Evolutionary conservation across 225 moss, liverwort and hornwort genomes (phyloP).

Genomic region (Marchantia polymorpha): DNA sequence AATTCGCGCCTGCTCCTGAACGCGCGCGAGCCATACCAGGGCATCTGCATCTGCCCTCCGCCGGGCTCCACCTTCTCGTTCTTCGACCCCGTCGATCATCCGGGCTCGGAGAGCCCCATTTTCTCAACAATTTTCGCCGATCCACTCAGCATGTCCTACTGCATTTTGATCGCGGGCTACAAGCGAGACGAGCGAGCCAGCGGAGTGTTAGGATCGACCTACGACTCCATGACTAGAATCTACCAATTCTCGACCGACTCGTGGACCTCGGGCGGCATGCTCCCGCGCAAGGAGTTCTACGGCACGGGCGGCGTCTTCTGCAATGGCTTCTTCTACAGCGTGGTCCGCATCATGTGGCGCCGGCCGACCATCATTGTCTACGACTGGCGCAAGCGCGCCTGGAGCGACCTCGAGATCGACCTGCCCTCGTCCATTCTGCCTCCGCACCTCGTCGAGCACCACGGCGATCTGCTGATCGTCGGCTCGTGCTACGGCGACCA

Average conservation of each 20-base stretch:
- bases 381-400: constrained; percentile 4
- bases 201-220: constrained; percentile 30
- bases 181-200: constrained; percentile 41
- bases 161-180: constrained; percentile 41
- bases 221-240: constrained; percentile 17
- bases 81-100: constrained; percentile 24
- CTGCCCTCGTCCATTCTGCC: constrained; percentile 5
- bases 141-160: constrained; percentile 43
- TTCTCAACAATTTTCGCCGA: constrained; percentile 46
- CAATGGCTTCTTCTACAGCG: neutral
- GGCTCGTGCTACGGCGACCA: neutral
- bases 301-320: neutral
- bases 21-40: constrained; percentile 10
- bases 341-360: constrained; percentile 14
- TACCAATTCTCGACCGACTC: constrained; percentile 6
- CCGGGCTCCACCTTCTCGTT: constrained; percentile 21
- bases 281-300: constrained; percentile 14
- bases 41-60: constrained; percentile 16
- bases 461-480: constrained; percentile 7
- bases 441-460: constrained; percentile 1
- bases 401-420: neutral
- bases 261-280: constrained; percentile 16
- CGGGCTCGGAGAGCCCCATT: constrained; percentile 27
- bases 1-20: constrained; percentile 16
- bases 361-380: constrained; percentile 1